These are phyloP conservation scores for Lathyrus aphaca DNA, from an alignment of 306 rosid species.

Conservation along the genomic window DNA sequence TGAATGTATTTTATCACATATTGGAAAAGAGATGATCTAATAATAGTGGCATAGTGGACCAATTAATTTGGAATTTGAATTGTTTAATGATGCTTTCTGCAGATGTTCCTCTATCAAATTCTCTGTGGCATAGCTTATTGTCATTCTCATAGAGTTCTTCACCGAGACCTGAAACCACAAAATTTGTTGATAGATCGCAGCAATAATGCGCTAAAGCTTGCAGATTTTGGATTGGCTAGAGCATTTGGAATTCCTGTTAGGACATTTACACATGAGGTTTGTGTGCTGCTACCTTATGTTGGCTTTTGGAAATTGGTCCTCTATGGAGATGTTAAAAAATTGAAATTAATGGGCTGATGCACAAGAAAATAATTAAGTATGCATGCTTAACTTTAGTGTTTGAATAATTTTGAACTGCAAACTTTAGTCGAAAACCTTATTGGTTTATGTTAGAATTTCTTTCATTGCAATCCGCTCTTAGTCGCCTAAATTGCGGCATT, in stretches of 20 bases:
- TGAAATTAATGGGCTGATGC: constrained; percentile 24
- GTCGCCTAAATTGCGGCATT: too few relatives aligned
- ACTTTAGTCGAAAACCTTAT: constrained; percentile 14
- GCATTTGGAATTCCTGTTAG: constrained; percentile 99
- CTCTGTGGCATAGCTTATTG: constrained; percentile 99
- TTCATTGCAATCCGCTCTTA: too few relatives aligned
- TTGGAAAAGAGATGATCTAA: constrained; percentile 13
- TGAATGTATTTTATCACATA: constrained; percentile 20
- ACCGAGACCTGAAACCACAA: constrained; percentile 94
- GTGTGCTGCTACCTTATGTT: constrained; percentile 38
- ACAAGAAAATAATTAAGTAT: constrained; percentile 24
- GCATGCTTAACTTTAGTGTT: constrained; percentile 5
- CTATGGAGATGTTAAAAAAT: constrained; percentile 15
- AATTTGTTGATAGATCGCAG: constrained; percentile 91
- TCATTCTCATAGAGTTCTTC: constrained; percentile 98
- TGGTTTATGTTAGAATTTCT: background rate
- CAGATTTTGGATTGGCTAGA: constrained; percentile 98
- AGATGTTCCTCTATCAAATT: constrained; percentile 97
- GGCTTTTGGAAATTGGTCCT: constrained; percentile 29
- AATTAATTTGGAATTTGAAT: constrained; percentile 35
- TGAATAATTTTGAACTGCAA: constrained; percentile 10
- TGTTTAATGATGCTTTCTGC: constrained; percentile 47
- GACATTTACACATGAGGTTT: constrained; percentile 97
- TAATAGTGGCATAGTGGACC: constrained; percentile 22
- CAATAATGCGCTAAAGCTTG: constrained; percentile 86